Conservation (phyloP, 148 eudicot species). For the Talinum fruticosum region DNA sequence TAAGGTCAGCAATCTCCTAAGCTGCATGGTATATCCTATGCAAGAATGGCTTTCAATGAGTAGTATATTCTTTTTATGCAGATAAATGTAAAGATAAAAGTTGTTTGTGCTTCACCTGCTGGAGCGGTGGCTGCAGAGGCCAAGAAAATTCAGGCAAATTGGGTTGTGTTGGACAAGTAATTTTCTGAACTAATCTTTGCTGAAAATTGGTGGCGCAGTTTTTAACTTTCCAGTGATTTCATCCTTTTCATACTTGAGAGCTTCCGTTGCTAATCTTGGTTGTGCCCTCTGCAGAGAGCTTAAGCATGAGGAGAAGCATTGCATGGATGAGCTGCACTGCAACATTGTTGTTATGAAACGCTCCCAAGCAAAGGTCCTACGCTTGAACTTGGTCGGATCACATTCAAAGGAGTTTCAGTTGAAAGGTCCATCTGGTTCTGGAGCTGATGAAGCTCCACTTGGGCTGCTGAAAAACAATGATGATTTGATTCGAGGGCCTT, state of each 20-base stretch:
- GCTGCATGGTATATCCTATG: neutral
- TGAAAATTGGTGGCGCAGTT: neutral
- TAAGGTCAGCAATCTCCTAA: constrained; percentile 44
- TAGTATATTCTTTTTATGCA: constrained; percentile 21
- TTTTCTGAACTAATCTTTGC: neutral
- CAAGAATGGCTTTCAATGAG: neutral
- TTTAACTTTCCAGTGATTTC: neutral
- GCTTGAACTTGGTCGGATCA: constrained; percentile 72
- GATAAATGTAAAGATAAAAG: constrained; percentile 89
- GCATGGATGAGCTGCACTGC: constrained; percentile 93
- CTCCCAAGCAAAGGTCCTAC: constrained; percentile 74
- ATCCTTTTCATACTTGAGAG: neutral
- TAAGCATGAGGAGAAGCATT: constrained; percentile 74
- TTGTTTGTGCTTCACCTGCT: constrained; percentile 64
- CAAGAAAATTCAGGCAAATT: constrained; percentile 66
- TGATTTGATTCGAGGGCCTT: constrained; percentile 50
- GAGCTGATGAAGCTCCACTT: constrained; percentile 31
- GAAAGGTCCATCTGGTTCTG: constrained; percentile 33
- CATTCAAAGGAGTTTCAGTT: constrained; percentile 50
- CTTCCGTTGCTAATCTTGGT: constrained; percentile 10
- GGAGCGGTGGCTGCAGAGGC: constrained; percentile 93
- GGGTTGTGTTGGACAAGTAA: constrained; percentile 97
- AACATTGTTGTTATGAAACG: constrained; percentile 83
- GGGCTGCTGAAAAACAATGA: constrained; percentile 26
- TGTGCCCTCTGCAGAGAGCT: constrained; percentile 52